Evolutionary conservation across 495 filamentous ascomycete species (phyloP).

Genomic region (Annulohypoxylon maeteangense): DNA sequence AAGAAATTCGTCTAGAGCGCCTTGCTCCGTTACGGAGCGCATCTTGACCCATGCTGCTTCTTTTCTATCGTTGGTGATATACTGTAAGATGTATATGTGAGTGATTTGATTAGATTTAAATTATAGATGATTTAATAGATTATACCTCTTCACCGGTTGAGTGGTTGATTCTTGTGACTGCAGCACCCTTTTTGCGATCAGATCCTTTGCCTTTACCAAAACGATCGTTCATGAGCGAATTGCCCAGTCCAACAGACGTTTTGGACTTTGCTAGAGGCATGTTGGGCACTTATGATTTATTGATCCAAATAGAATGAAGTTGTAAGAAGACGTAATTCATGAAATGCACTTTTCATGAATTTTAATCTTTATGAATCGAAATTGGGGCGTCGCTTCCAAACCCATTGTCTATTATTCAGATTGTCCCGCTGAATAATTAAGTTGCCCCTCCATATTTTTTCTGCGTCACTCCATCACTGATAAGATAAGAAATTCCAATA

Average conservation of each 20-base stretch:
- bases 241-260: conserved; percentile 89
- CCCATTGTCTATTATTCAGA: conserved; percentile 17
- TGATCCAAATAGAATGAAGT: background rate
- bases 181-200: conserved; percentile 69
- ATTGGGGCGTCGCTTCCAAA: conserved; percentile 16
- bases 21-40: conserved; percentile 98
- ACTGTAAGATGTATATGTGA: conserved; percentile 51
- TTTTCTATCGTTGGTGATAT: conserved; percentile 76
- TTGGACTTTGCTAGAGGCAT: conserved; percentile 98
- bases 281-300: conserved; percentile 26
- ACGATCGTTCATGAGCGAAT: conserved; percentile 86
- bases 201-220: conserved; percentile 88
- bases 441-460: conserved; percentile 53
- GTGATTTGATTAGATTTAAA: background rate
- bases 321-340: background rate
- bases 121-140: background rate
- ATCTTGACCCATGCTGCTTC: conserved; percentile 93
- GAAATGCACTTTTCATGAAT: conserved; percentile 4
- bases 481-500: conserved; percentile 39
- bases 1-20: conserved; percentile 80
- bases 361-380: background rate
- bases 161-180: conserved; percentile 69
- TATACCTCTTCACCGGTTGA: conserved; percentile 64
- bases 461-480: conserved; percentile 40
- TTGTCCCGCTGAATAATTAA: conserved; percentile 50